Base-by-base conservation (phyloP, 768 basidiomycete genomes). In the Porpolomopsis calyptriformis region DNA sequence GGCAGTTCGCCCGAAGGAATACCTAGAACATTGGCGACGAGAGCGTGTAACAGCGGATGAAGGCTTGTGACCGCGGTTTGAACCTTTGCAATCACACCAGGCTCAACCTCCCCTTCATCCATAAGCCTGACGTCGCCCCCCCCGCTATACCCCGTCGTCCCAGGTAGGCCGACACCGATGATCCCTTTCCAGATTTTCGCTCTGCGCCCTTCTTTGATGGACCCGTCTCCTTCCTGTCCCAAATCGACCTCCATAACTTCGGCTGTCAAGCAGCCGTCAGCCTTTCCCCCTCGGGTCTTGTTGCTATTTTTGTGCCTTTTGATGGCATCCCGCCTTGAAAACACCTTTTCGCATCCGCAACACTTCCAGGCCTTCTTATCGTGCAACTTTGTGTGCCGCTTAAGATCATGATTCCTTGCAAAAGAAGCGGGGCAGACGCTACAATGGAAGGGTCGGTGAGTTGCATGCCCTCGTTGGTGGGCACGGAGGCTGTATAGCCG, bases 321-420 rank as follows among this genome's bases (percentile, higher is more conserved):
- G 57, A 87, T 80, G 2, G 85, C 85, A 57, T 88, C 85, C 36
- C 81, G 70, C n/a, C 81, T 65, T 2, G 82, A 82, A 56, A 87
- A 88, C 18, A 80, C 64, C 61, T 84, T 85, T 38, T 71, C 72
- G 56, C 85, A 88, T 2, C 82, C 85, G 29, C 64, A 69, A 54
- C 85, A 88, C 53, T 79, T 75, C 76, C 76, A 88, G 20, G 80
- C 82, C 51, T 74, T 82, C 53, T 72, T 76, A 49, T 80, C 82
- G 58, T 88, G 85, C 31, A 82, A 64, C 54, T 76, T 77, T 40
- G 74, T 57, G 59, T 88, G 85, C n/a, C 85, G 75, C 62, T 84
- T 86, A 39, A 86, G 69, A 58, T 87, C 85, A 52, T 87, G 85
- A 50, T 82, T 84, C 40, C 85, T 74, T 3, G 79, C 77, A 60